Evolutionary conservation across 257 asterid genomes (phyloP), one percentile per base, ranked within the genome.

Genomic region (Agastache rugosa): DNA sequence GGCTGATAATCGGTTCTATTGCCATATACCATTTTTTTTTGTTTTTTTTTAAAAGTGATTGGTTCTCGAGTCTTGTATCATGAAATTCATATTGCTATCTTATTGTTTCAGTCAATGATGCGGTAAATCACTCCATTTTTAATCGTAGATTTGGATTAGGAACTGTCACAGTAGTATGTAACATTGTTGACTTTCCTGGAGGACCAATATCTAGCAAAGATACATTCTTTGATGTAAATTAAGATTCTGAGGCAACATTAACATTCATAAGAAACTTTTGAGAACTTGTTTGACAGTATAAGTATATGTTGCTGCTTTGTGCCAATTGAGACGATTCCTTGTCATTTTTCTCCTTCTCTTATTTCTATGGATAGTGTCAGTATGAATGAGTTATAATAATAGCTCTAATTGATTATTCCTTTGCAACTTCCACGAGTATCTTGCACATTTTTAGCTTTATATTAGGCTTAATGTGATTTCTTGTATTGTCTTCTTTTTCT

Each of bases 171-270:
- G 9, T 63, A 20, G 69, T 63, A 41, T 39, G 39, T 39, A 11
- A 19, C 51, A 29, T 71, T 67, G 23, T 41, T 44, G 54, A 61
- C 51, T 42, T 63, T 56, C 51, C 54, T 25, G 25, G 17, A 23
- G 68, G 66, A 67, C 44, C 58, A 23, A 56, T 14, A 37, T 11
- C 75, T 14, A 31, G n/a, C 62, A 66, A 61, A 75, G 67, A 62
- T 79, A 63, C 69, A 22, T 62, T 69, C 72, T 68, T 77, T 74
- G 17, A 71, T 55, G 31, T 5, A 58, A 59, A 44, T 65, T 66
- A 23, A 59, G 44, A 45, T 56, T 56, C 67, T 10, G 14, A 34
- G 6, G 29, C 44, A 55, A 67, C 42, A 48, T n/a, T 17, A 53
- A 23, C 39, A 29, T 75, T n/a, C 45, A 2, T 37, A 5, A 41